Conservation (phyloP, 2,329 filamentous ascomycete species). For the Trichoderma aggressivum region DNA sequence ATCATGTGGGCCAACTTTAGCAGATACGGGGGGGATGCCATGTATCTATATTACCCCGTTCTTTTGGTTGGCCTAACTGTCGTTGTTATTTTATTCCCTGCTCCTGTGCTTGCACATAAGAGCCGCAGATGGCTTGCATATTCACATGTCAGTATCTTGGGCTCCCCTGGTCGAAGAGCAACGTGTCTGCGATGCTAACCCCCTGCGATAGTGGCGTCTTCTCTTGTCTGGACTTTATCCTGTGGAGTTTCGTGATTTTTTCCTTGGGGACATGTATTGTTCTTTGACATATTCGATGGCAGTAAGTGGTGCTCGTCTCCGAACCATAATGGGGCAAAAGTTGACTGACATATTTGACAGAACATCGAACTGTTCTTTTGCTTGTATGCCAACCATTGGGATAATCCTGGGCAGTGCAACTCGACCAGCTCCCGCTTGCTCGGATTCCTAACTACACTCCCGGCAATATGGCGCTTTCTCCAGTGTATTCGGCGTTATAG, state of each 20-base stretch:
- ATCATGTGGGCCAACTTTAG: constrained; percentile 89
- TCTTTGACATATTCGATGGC: constrained; percentile 87
- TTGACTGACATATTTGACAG: constrained; percentile 38
- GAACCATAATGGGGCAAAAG: background rate
- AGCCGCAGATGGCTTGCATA: constrained; percentile 84
- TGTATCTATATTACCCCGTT: constrained; percentile 86
- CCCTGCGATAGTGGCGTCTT: constrained; percentile 67
- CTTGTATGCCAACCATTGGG: constrained; percentile 78
- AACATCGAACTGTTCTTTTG: constrained; percentile 95
- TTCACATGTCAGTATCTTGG: constrained; percentile 61
- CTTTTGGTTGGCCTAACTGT: constrained; percentile 69
- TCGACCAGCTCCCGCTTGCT: constrained; percentile 78
- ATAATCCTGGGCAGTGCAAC: constrained; percentile 72
- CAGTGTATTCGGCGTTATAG: constrained; percentile 88
- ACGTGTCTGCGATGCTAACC: constrained; percentile 16
- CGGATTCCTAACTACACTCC: constrained; percentile 80
- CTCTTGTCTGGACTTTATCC: constrained; percentile 82
- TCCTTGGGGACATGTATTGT: constrained; percentile 96
- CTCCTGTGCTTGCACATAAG: constrained; percentile 68
- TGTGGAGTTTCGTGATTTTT: constrained; percentile 96
- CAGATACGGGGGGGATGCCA: constrained; percentile 57
- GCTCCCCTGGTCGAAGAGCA: background rate
- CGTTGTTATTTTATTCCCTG: constrained; percentile 71
- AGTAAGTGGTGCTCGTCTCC: constrained; percentile 51
- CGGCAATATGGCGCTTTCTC: constrained; percentile 83